Evolutionary conservation across 371 early-diverging fungal species (phyloP).

Genomic region (Blastocladiella emersonii): DNA sequence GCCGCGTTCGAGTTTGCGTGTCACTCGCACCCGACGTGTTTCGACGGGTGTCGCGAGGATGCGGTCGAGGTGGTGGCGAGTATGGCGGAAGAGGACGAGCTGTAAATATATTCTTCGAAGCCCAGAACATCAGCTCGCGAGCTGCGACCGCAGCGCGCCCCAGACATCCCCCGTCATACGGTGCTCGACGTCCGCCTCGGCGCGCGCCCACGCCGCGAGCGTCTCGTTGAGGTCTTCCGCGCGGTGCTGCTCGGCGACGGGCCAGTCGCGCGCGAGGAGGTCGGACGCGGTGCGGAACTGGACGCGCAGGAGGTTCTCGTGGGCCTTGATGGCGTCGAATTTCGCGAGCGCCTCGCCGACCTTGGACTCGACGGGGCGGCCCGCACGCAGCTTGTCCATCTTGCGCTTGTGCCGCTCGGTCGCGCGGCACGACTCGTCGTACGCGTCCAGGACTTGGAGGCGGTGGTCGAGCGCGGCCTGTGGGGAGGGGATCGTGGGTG

Average conservation of each 20-base stretch:
- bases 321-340: neutral
- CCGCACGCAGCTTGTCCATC: slow-evolving; percentile 1
- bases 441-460: neutral
- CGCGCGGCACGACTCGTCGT: neutral
- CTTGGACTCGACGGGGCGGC: neutral
- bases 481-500: no score
- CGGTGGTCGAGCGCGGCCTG: slow-evolving; percentile 2
- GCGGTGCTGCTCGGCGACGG: neutral
- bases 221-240: neutral
- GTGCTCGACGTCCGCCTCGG: neutral
- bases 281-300: neutral
- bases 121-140: no score
- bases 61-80: no score
- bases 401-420: slow-evolving; percentile 7
- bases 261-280: neutral
- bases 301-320: neutral
- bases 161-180: neutral
- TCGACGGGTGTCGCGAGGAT: no score
- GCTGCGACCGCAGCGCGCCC: neutral
- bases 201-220: neutral
- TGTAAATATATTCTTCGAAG: no score
- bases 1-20: no score
- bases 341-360: neutral
- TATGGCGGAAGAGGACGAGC: no score
- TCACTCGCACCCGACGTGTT: no score